Percentiles rank a stretch among this genome's conserved stretches.
Conservation (phyloP, 345 rosid species). For the Zanthoxylum bungeanum region DNA sequence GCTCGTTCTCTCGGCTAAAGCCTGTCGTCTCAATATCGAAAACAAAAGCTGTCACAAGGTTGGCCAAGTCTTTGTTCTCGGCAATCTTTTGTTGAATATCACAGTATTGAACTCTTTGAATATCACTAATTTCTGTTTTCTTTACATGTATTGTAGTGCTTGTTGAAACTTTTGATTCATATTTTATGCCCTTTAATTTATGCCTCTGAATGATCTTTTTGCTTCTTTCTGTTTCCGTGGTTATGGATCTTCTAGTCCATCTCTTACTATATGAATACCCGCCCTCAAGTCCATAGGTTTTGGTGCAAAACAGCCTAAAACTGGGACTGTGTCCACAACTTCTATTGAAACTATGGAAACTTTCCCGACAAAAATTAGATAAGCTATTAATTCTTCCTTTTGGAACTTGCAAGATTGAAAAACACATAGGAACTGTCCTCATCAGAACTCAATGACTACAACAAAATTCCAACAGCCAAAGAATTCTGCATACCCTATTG, state of each 20-base stretch:
- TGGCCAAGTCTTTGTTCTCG: slow-evolving; percentile 46
- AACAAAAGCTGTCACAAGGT: slow-evolving; percentile 53
- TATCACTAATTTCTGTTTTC: slow-evolving; percentile 29
- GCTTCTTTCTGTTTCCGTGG: slow-evolving; percentile 43
- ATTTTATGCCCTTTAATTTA: slow-evolving; percentile 30
- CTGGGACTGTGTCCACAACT: slow-evolving; percentile 26
- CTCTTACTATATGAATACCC: slow-evolving; percentile 37
- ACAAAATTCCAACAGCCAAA: slow-evolving; percentile 14
- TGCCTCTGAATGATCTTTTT: slow-evolving; percentile 29
- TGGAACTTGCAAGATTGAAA: slow-evolving; percentile 62
- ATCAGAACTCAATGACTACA: slow-evolving; percentile 30
- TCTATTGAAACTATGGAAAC: slow-evolving; percentile 33
- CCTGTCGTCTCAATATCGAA: slow-evolving; percentile 86
- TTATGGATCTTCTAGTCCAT: slow-evolving; percentile 53
- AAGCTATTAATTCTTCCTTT: slow-evolving; percentile 49
- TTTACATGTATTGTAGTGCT: slow-evolving; percentile 35
- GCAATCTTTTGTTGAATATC: slow-evolving; percentile 51
- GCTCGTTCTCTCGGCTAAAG: slow-evolving; percentile 39
- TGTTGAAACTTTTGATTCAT: slow-evolving; percentile 45
- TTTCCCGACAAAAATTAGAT: slow-evolving; percentile 42
- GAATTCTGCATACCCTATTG: slow-evolving; percentile 19
- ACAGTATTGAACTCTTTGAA: slow-evolving; percentile 33
- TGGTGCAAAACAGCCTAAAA: slow-evolving; percentile 36
- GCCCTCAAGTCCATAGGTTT: slow-evolving; percentile 47
- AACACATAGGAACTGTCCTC: slow-evolving; percentile 51